Conservation (phyloP, 164 flowering plant genomes). For the Amborella trichopoda region DNA sequence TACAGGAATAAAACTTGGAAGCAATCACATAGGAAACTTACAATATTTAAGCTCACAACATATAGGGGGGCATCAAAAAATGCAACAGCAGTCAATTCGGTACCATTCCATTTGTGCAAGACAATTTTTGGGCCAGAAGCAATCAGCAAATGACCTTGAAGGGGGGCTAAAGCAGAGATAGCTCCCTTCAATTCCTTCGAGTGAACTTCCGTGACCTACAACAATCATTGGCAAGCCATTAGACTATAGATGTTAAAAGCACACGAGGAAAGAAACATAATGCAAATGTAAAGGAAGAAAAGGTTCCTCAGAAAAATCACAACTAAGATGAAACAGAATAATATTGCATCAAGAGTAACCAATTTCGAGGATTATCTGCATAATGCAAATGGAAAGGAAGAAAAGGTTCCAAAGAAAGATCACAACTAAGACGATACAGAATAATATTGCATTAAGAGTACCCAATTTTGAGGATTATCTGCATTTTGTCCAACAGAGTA, state of each 20-base stretch:
- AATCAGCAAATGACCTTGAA: conserved; percentile 87
- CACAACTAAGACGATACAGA: too few species aligned
- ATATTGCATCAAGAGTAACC: too few species aligned
- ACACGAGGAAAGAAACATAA: too few species aligned
- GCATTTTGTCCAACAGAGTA: conserved; percentile 50
- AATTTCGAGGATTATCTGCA: too few species aligned
- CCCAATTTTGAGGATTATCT: conserved; percentile 64
- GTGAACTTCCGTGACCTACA: conserved; percentile 80
- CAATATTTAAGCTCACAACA: conserved; percentile 96
- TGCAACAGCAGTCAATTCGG: conserved; percentile 86
- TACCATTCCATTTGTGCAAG: conserved; percentile 90
- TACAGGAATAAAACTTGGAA: too few species aligned
- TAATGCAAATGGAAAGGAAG: too few species aligned
- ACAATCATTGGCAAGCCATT: conserved; percentile 1
- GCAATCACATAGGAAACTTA: conserved; percentile 44
- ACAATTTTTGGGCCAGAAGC: conserved; percentile 97
- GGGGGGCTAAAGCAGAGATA: conserved; percentile 90
- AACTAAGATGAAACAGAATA: too few species aligned
- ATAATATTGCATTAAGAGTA: too few species aligned
- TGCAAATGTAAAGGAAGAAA: too few species aligned
- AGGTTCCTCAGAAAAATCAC: too few species aligned
- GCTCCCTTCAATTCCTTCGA: conserved; percentile 97
- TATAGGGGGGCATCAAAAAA: conserved; percentile 86
- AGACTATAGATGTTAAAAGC: too few species aligned
- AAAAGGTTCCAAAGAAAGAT: too few species aligned